phyloP scores from a whole-genome alignment of 140 eudicot genomes.

The Senecio squalidus region DNA sequence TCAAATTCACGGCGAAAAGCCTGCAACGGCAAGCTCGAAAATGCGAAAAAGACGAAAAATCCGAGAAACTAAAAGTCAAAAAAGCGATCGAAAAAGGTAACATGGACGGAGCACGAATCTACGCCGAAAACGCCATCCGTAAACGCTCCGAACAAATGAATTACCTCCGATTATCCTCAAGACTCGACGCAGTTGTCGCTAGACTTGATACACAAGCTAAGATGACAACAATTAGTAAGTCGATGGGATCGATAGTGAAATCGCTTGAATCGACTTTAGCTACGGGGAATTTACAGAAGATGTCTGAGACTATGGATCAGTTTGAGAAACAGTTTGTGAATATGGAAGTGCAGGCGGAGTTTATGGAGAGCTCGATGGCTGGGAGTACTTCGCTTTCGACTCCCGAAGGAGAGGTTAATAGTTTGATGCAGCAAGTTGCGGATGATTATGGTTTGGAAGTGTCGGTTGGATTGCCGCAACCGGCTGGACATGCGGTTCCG shows the following conservation, averaged over 20 bases:
- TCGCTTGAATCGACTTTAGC: conserved; percentile 67
- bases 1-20: conserved; percentile 78
- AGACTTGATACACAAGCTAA: conserved; percentile 93
- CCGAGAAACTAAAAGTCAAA: conserved; percentile 76
- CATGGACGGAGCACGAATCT: conserved; percentile 93
- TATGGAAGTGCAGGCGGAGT: conserved; percentile 99
- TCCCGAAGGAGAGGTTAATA: conserved; percentile 89
- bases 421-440: conserved; percentile 96
- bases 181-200: conserved; percentile 93
- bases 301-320: conserved; percentile 91
- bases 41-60: conserved; percentile 88
- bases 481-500: conserved; percentile 73
- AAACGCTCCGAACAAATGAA: conserved; percentile 95
- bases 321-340: conserved; percentile 91
- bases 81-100: conserved; percentile 95
- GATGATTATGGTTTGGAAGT: conserved; percentile 96
- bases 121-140: conserved; percentile 94
- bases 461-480: conserved; percentile 83
- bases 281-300: conserved; percentile 88
- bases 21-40: conserved; percentile 80
- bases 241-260: conserved; percentile 74
- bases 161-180: conserved; percentile 77
- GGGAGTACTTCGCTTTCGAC: conserved; percentile 92
- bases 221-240: conserved; percentile 67
- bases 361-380: conserved; percentile 96